Evolutionary conservation across 2,329 filamentous ascomycete genomes (phyloP).

Genomic region (Xylariaceae sp.): DNA sequence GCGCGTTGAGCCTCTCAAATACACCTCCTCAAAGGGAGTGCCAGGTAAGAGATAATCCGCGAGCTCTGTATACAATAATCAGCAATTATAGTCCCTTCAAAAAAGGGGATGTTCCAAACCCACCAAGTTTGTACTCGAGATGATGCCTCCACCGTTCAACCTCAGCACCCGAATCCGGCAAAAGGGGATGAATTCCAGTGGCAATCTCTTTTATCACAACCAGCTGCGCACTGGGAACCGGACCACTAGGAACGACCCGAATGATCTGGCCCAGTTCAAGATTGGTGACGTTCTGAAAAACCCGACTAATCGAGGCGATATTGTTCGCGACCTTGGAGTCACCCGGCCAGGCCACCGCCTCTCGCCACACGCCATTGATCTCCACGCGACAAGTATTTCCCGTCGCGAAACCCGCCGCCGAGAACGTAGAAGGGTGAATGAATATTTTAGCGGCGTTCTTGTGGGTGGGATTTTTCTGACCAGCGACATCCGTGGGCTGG

Average conservation of each 20-base stretch:
- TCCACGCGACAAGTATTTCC: slow-evolving; percentile 38
- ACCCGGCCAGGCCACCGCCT: slow-evolving; percentile 47
- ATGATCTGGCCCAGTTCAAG: slow-evolving; percentile 66
- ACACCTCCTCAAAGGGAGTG: slow-evolving; percentile 62
- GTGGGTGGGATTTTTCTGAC: slow-evolving; percentile 30
- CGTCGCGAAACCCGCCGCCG: slow-evolving; percentile 27
- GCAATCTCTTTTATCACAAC: slow-evolving; percentile 58
- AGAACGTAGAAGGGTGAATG: slow-evolving; percentile 29
- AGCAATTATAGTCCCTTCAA: background rate
- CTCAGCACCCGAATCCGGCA: slow-evolving; percentile 24
- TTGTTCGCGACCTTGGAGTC: slow-evolving; percentile 58
- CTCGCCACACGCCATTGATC: slow-evolving; percentile 31
- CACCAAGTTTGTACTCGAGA: slow-evolving; percentile 30
- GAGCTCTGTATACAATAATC: slow-evolving; percentile 39
- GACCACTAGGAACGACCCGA: slow-evolving; percentile 52
- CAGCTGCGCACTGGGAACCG: slow-evolving; percentile 49
- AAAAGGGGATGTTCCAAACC: slow-evolving; percentile 1
- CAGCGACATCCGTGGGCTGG: slow-evolving; percentile 29
- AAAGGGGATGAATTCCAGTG: slow-evolving; percentile 29
- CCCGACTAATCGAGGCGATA: slow-evolving; percentile 66
- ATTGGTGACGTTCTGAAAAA: slow-evolving; percentile 65
- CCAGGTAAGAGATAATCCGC: slow-evolving; percentile 66
- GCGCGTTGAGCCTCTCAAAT: slow-evolving; percentile 50
- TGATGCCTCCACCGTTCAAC: slow-evolving; percentile 31
- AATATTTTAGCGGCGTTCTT: slow-evolving; percentile 34